phyloP scores from a whole-genome alignment of 1,284 basidiomycete genomes.

The Leccinum subspadiceum region DNA sequence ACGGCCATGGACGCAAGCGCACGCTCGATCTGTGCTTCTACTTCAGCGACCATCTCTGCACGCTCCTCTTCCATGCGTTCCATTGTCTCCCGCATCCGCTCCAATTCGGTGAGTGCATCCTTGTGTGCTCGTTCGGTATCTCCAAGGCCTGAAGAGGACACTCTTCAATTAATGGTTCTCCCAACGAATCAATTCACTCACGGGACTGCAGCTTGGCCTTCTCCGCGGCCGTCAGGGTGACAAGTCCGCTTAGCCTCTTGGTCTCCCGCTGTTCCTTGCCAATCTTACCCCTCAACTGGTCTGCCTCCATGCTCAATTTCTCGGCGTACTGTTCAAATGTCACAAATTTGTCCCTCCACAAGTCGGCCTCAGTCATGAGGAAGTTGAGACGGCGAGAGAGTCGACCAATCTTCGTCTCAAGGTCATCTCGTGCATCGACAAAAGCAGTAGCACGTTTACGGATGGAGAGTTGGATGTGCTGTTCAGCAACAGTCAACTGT shows the following conservation, averaged over 20 bases:
- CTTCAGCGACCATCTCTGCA: conserved; percentile 82
- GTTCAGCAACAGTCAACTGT: conserved; percentile 74
- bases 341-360: conserved; percentile 90
- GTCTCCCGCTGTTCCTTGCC: conserved; percentile 87
- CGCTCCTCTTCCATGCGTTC: conserved; percentile 82
- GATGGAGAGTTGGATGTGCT: conserved; percentile 81
- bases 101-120: conserved; percentile 65
- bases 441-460: conserved; percentile 88
- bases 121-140: conserved; percentile 75
- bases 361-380: conserved; percentile 85
- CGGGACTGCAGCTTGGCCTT: conserved; percentile 72
- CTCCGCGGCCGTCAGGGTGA: conserved; percentile 73
- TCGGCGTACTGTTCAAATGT: conserved; percentile 92
- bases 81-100: conserved; percentile 74
- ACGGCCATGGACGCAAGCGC: conserved; percentile 81
- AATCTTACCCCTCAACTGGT: conserved; percentile 77
- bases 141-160: conserved; percentile 47
- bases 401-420: conserved; percentile 87
- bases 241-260: conserved; percentile 74
- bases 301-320: conserved; percentile 81
- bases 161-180: conserved; percentile 10
- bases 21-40: conserved; percentile 83
- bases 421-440: conserved; percentile 88
- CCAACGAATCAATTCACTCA: conserved; percentile 39
- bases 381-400: conserved; percentile 83